Evolutionary conservation across 1,139 yeast species (phyloP).

Genomic region (Dujonia santamariae): DNA sequence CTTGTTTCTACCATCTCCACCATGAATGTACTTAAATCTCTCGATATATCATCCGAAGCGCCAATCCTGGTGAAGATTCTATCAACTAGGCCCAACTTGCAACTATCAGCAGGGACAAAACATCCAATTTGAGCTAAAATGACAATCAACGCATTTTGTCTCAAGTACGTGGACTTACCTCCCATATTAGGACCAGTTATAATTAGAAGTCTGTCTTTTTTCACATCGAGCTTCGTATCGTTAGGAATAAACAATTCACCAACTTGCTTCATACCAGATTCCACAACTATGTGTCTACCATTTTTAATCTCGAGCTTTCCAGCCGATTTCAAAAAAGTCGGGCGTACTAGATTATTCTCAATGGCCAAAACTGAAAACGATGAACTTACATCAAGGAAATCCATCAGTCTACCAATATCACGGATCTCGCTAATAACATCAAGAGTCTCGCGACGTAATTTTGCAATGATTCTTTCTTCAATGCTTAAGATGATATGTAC

Average conservation of each 20-base stretch:
- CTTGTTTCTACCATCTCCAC: slow-evolving; percentile 98
- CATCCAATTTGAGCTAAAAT: slow-evolving; percentile 89
- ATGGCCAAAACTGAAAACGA: slow-evolving; percentile 71
- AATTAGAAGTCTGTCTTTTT: slow-evolving; percentile 51
- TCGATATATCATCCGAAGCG: slow-evolving; percentile 84
- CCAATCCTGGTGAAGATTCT: slow-evolving; percentile 86
- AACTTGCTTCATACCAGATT: slow-evolving; percentile 57
- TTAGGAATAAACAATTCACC: slow-evolving; percentile 62
- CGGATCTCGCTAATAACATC: slow-evolving; percentile 41
- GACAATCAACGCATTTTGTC: slow-evolving; percentile 84
- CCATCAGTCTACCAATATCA: slow-evolving; percentile 46
- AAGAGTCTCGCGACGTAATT: slow-evolving; percentile 38
- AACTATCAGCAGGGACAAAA: slow-evolving; percentile 77
- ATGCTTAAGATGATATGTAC: slow-evolving; percentile 26
- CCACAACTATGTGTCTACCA: slow-evolving; percentile 92
- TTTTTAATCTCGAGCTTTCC: slow-evolving; percentile 39
- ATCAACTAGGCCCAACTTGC: slow-evolving; percentile 78
- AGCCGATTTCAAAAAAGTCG: slow-evolving; percentile 51
- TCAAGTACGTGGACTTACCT: slow-evolving; percentile 85
- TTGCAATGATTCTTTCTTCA: slow-evolving; percentile 46
- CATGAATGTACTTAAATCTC: slow-evolving; percentile 92
- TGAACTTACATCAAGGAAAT: slow-evolving; percentile 67
- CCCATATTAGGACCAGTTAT: slow-evolving; percentile 98
- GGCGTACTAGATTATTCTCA: slow-evolving; percentile 65
- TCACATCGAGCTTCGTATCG: slow-evolving; percentile 37